phyloP scores from a whole-genome alignment of 371 early-diverging fungal species.

The Gilbertella persicaria region DNA sequence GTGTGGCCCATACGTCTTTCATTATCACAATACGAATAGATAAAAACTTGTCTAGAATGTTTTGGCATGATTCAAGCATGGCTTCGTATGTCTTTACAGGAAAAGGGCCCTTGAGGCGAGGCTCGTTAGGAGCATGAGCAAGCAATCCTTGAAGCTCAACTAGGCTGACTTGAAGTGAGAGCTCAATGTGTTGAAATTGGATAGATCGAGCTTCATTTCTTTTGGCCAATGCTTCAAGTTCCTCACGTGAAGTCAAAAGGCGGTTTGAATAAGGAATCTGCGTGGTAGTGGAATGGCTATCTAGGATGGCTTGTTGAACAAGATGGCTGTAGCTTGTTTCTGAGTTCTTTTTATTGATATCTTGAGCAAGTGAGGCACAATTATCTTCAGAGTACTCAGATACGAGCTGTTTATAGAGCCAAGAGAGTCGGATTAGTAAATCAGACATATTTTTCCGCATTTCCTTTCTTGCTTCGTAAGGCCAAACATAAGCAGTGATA shows the following conservation, averaged over 20 bases:
- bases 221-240: no score
- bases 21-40: conserved; percentile 69
- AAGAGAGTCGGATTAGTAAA: conserved; percentile 63
- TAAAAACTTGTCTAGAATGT: conserved; percentile 72
- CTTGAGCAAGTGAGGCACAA: no score
- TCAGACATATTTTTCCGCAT: conserved; percentile 72
- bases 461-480: conserved; percentile 83
- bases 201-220: no score
- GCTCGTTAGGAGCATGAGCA: conserved; percentile 77
- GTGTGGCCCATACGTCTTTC: conserved; percentile 62
- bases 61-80: conserved; percentile 72
- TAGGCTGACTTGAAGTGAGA: conserved; percentile 67
- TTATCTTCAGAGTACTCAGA: conserved; percentile 55
- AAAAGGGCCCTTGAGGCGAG: conserved; percentile 83
- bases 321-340: no score
- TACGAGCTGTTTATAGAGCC: conserved; percentile 74
- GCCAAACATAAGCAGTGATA: conserved; percentile 75
- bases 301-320: no score
- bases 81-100: conserved; percentile 67
- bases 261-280: no score
- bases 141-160: conserved; percentile 64
- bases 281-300: no score
- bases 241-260: no score
- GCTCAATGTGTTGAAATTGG: conserved; percentile 61
- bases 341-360: no score